A percentile compares a stretch with the other conserved stretches of the same genome.
Evolutionary conservation across 2,329 filamentous ascomycete genomes (phyloP).

Genomic region (Arachnomyces sp.): DNA sequence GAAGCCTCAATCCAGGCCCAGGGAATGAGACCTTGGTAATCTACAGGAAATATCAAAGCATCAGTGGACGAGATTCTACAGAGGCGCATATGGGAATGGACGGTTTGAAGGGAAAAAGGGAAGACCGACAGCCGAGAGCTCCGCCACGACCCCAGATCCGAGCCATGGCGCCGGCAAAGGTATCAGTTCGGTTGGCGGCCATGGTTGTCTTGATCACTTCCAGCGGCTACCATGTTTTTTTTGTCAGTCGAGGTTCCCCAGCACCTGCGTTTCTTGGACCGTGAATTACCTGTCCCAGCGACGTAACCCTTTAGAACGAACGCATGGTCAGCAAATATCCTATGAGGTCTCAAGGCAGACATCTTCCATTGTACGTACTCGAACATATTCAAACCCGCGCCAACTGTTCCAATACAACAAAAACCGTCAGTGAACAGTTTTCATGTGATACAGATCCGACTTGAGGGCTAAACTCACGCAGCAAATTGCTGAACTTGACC

Average conservation of each 20-base stretch:
- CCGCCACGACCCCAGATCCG: conserved; percentile 94
- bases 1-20: conserved; percentile 99
- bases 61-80: not conserved
- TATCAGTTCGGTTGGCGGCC: conserved; percentile 90
- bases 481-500: conserved; percentile 98
- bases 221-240: conserved; percentile 70
- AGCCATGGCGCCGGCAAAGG: conserved; percentile 70
- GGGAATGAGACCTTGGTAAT: conserved; percentile 98
- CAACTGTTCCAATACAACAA: conserved; percentile 45
- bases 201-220: conserved; percentile 99
- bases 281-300: conserved; percentile 54
- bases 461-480: conserved; percentile 48
- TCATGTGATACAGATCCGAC: not conserved
- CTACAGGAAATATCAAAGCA: conserved; percentile 41
- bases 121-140: conserved; percentile 77
- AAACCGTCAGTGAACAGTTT: conserved; percentile 18
- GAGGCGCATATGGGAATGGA: conserved; percentile 7
- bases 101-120: conserved; percentile 10
- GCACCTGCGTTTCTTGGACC: conserved; percentile 3
- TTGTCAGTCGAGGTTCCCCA: conserved; percentile 39
- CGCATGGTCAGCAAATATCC: conserved; percentile 13
- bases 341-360: not conserved
- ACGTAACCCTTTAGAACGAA: conserved; percentile 51
- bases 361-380: conserved; percentile 49
- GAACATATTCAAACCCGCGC: conserved; percentile 91